phyloP scores from a whole-genome alignment of 306 rosid species.

The Prunus mongolica region DNA sequence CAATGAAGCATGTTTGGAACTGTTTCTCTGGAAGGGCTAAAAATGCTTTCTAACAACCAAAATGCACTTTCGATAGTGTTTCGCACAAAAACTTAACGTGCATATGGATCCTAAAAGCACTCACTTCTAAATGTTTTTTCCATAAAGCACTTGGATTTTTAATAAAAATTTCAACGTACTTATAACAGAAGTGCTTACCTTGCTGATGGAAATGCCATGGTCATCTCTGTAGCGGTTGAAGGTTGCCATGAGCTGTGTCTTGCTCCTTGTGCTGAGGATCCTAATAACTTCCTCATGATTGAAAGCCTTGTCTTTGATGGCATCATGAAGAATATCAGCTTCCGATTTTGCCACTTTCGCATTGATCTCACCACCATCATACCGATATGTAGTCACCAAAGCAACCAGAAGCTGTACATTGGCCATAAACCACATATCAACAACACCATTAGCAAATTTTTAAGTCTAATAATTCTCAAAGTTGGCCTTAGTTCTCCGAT shows the following conservation, averaged over 20 bases:
- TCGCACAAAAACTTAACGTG: no score
- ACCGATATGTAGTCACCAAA: constrained; percentile 34
- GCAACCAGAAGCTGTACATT: constrained; percentile 51
- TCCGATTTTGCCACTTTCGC: constrained; percentile 36
- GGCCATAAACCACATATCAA: neutral
- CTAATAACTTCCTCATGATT: constrained; percentile 60
- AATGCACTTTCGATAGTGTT: no score
- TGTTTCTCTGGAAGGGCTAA: no score
- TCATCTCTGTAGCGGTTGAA: constrained; percentile 72
- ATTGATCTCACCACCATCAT: constrained; percentile 28
- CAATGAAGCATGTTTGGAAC: no score
- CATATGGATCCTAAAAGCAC: no score
- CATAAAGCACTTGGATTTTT: neutral
- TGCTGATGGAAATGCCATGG: constrained; percentile 53
- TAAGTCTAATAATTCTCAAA: neutral
- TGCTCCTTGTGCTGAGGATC: constrained; percentile 71
- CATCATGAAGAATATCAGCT: constrained; percentile 65
- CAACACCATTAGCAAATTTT: neutral
- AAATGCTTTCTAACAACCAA: no score
- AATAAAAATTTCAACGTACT: neutral
- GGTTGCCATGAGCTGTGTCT: constrained; percentile 62
- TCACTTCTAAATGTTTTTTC: no score
- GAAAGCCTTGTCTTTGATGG: constrained; percentile 58
- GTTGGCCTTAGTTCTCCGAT: neutral
- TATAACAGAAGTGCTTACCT: constrained; percentile 31